Evolutionary conservation across 192 early-diverging fungal species (phyloP), one percentile per base, ranked within the genome.

Genomic region (Coemansia aciculifera): DNA sequence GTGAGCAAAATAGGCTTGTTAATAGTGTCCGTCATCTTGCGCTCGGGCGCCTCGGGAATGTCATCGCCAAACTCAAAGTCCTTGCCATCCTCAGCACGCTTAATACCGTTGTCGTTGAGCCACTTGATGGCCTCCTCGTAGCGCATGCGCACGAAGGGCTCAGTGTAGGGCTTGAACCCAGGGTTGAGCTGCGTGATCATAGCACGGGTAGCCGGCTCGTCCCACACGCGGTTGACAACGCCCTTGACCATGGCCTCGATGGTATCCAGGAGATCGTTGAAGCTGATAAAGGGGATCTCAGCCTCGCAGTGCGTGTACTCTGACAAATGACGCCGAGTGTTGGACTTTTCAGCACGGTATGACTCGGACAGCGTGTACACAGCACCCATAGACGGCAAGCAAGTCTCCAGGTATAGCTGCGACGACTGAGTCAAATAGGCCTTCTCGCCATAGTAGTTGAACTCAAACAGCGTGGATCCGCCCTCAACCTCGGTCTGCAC

Each of bases 401-500:
- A 90, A 4, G 98, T 98, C 79, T 99, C 98, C 44, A 99, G 86
- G 74, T 99, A 99, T 64, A 99, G 89, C 85, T 99, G 98, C 44
- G 96, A 97, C 29, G 94, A 95, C 86, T 99, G 98, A 4, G 98
- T 98, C 78, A 99, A 87, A 79, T 97, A 99, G 8, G 97, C 96
- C 76, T 90, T 79, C 75, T 98, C 93, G 38, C 94, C 96, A 69
- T 99, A 99, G 85, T 99, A 99, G 74, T 98, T 83, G 77, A 99
- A 91, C 48, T 86, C 84, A 62, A 99, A 99, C 61, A 99, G 86
- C 8, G 97, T 98, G 40, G 89, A 89, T 8, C 98, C 98, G 62
- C 98, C 98, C 84, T 99, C 98, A 12, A 97, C 96, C 79, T 98
- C 95, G 42, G 97, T 99, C 86, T 99, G 97, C 24, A 99, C 98